Conservation (phyloP, 306 rosid species). For the Alnus rubra region DNA sequence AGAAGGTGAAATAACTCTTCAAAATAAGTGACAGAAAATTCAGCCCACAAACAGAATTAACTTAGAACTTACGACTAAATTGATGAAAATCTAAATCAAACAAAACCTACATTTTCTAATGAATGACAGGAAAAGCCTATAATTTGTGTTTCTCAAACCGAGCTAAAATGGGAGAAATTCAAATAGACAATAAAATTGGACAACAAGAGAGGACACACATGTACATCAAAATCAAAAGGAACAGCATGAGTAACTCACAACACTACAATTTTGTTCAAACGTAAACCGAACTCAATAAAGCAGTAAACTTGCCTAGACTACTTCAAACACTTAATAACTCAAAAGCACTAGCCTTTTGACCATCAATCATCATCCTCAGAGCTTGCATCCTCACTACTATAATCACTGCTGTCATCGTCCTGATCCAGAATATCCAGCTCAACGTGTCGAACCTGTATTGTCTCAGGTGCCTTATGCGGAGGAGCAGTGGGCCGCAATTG, state of each 20-base stretch:
- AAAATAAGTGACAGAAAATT: neutral
- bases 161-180: neutral
- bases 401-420: conserved; percentile 86
- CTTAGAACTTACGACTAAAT: neutral
- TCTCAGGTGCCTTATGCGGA: conserved; percentile 61
- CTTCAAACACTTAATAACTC: conserved; percentile 3
- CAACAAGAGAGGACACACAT: neutral
- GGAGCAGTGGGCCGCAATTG: conserved; percentile 51
- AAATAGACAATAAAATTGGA: neutral
- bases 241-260: neutral
- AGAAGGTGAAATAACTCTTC: neutral
- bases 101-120: neutral
- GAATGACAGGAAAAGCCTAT: neutral
- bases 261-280: conserved; percentile 4
- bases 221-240: neutral
- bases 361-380: conserved; percentile 75
- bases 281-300: neutral
- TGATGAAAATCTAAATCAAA: neutral
- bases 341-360: conserved; percentile 8
- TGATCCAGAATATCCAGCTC: conserved; percentile 82
- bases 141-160: neutral
- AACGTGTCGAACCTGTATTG: conserved; percentile 88
- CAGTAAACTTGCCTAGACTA: conserved; percentile 20
- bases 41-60: neutral
- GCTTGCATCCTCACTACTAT: conserved; percentile 82